Conservation (phyloP, 2,329 filamentous ascomycete genomes). For the Botrytis fragariae region DNA sequence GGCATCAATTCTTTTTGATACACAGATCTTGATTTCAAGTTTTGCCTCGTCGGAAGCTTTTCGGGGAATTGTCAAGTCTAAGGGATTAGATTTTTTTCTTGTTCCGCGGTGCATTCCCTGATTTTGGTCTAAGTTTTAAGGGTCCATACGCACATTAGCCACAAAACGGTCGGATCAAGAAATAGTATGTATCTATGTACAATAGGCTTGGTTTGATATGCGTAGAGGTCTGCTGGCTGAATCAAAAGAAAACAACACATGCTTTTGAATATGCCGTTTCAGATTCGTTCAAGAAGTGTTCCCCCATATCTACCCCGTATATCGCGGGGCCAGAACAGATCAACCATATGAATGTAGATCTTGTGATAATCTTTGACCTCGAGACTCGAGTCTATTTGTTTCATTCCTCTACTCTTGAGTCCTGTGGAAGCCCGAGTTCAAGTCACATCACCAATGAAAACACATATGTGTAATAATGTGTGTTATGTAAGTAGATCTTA, state of each 20-base stretch:
- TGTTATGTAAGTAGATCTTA: background rate
- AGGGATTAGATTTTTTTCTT: background rate
- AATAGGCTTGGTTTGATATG: background rate
- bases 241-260: slow-evolving; percentile 12
- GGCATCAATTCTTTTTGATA: background rate
- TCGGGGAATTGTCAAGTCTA: background rate
- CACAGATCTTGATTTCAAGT: slow-evolving; percentile 4
- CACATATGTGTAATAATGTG: background rate
- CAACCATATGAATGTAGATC: slow-evolving; percentile 9
- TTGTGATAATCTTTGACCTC: slow-evolving; percentile 9
- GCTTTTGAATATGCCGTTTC: slow-evolving; percentile 1
- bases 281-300: background rate
- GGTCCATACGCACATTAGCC: background rate
- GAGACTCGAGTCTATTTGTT: background rate
- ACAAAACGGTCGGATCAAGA: background rate
- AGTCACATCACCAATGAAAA: background rate
- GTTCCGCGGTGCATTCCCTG: background rate
- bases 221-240: background rate
- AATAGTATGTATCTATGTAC: background rate
- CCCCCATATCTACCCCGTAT: slow-evolving; percentile 6
- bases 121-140: background rate
- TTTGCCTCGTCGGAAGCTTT: slow-evolving; percentile 2
- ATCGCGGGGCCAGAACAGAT: background rate
- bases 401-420: background rate
- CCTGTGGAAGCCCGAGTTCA: slow-evolving; percentile 6